Evolutionary conservation across 352 stramenopile genomes (phyloP).

Genomic region (Peronosclerospora sorghi): DNA sequence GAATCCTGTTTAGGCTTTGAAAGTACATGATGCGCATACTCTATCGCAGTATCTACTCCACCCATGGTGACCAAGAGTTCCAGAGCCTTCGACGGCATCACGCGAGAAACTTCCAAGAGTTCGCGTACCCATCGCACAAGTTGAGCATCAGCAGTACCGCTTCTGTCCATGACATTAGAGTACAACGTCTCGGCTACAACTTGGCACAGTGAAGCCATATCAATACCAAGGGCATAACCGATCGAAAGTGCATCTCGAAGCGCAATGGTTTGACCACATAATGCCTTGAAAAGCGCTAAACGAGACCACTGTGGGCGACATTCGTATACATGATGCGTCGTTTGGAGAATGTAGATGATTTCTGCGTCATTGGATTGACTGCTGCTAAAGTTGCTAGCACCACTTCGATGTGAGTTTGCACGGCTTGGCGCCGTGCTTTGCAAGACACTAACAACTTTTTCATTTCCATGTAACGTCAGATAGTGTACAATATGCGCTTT

Average conservation of each 20-base stretch:
- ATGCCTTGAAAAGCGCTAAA: constrained; percentile 64
- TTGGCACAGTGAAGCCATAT: constrained; percentile 81
- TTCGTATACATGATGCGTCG: constrained; percentile 75
- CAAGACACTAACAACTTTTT: constrained; percentile 58
- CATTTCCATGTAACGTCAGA: constrained; percentile 58
- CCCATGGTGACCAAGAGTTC: constrained; percentile 53
- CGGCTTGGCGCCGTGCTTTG: constrained; percentile 39
- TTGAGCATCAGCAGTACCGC: constrained; percentile 10
- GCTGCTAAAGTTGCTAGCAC: constrained; percentile 6
- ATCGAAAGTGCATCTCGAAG: constrained; percentile 72
- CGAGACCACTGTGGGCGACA: constrained; percentile 78
- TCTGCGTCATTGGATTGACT: constrained; percentile 28
- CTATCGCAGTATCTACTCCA: constrained; percentile 39
- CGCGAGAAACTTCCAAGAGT: constrained; percentile 60
- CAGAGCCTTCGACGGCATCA: constrained; percentile 53
- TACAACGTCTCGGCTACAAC: constrained; percentile 76
- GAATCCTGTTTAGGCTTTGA: constrained; percentile 21
- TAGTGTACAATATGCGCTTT: constrained; percentile 73
- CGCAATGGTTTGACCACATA: constrained; percentile 41
- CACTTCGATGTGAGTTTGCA: background rate
- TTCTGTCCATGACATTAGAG: constrained; percentile 20
- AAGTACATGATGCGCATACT: constrained; percentile 49
- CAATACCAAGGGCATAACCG: constrained; percentile 73
- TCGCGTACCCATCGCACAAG: constrained; percentile 61
- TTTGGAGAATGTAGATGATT: constrained; percentile 77